Base-by-base conservation (phyloP, 2,329 filamentous ascomycete species). In the Colletotrichum echinochloae region DNA sequence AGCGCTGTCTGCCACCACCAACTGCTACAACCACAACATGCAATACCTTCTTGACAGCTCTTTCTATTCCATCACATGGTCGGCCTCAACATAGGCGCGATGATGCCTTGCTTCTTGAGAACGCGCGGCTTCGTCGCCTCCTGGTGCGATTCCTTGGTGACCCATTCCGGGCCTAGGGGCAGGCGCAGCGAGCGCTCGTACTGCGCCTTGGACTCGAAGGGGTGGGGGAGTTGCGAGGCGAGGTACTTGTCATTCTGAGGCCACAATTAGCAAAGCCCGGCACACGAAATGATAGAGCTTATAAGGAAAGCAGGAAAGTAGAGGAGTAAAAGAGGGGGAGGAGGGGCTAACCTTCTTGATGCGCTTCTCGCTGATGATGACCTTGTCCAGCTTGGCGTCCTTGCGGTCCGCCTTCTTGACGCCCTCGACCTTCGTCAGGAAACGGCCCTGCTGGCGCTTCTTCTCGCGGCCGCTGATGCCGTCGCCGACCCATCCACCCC, bases 81-180 rank as follows among this genome's bases (percentile, higher is more conserved):
- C 23, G 95, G 95, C 83, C 92, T 95, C 68, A 91, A 90, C 88
- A 99, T 93, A 49, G 96, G 93, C 76, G 90, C 88, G 81, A 99
- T 94, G 74, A 97, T 87, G 56, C 96, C 96, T 83, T 95, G 93
- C 85, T 97, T 98, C 80, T 97, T 85, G 80, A 98, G 85, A 74
- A 98, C 88, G 76, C 94, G 90, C 69, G 96, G 96, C 87, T 95
- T 97, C 70, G 93, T 97, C 72, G 89, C 89, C 75, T 92, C 90
- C 85, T 98, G 95, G 87, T 96, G 96, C 18, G 92, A 94, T 84
- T 94, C 90, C 88, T 97, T 98, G n/a, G 95, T 98, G 75, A 91
- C 90, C 95, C 95, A 99, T 81, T 99, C 95, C 20, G 92, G 94
- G 1, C 96, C 96, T 71, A 98, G 89, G 1, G 96, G 96, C 74